Conservation (phyloP, 805 yeast genomes). For the Lipomyces sp. region DNA sequence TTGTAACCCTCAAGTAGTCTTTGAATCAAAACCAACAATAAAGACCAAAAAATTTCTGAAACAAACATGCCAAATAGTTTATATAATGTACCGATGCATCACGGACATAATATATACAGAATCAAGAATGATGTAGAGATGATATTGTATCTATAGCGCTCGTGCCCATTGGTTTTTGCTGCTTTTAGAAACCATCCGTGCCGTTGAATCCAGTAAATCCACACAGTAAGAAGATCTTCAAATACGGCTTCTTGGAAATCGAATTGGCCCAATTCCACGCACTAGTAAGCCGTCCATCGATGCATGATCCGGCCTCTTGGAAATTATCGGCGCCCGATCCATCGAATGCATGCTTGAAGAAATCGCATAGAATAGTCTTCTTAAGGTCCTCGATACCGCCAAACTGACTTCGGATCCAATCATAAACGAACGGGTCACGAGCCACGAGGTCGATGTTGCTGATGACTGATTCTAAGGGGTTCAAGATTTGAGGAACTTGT, state of each 20-base stretch:
- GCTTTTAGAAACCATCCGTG: slow-evolving; percentile 56
- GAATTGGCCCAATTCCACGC: slow-evolving; percentile 85
- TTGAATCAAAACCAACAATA: background rate
- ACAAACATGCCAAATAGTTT: background rate
- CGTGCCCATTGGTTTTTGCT: background rate
- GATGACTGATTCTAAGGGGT: slow-evolving; percentile 68
- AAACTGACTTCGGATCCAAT: slow-evolving; percentile 63
- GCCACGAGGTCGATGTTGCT: slow-evolving; percentile 59
- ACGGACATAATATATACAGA: background rate
- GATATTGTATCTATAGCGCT: background rate
- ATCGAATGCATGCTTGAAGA: slow-evolving; percentile 60
- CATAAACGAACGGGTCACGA: slow-evolving; percentile 54
- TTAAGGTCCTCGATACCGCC: slow-evolving; percentile 60
- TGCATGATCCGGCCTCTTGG: slow-evolving; percentile 82
- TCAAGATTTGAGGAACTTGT: slow-evolving; percentile 77
- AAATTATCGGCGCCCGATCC: slow-evolving; percentile 86
- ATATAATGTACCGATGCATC: background rate
- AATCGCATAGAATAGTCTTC: slow-evolving; percentile 51
- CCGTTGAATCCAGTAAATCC: slow-evolving; percentile 82
- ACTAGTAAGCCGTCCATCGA: slow-evolving; percentile 78
- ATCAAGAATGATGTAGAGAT: background rate
- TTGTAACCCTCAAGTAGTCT: background rate
- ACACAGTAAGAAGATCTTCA: slow-evolving; percentile 62
- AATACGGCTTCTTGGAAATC: slow-evolving; percentile 68
- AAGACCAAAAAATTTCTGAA: background rate